Evolutionary conservation across 140 eudicot species (phyloP), one percentile per base, ranked within the genome.

Genomic region (Senecio squalidus): DNA sequence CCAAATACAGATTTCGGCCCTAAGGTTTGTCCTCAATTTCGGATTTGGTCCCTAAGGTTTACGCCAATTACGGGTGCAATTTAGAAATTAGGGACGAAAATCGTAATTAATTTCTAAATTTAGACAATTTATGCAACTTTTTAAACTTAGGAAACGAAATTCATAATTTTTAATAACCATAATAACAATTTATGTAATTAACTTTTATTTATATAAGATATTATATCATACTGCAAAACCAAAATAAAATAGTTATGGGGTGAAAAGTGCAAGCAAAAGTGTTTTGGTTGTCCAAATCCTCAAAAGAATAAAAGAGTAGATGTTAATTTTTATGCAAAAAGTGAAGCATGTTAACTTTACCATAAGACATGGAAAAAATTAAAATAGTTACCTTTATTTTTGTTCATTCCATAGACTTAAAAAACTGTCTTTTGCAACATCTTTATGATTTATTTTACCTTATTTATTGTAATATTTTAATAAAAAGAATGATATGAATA

Each of bases 291-390:
- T 8, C 55, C 77, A 55, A 46, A 71, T 45, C 77, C 77, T 33
- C 55, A 71, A 63, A 71, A 62, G 66, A 55, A 33, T 25, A 62
- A 55, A 34, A 53, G 63, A 46, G 30, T 47, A 22, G 47, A 27
- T 46, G 59, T 63, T 60, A 46, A 24, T 63, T 62, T 63, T 24
- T n/a, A 71, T 63, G 77, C 47, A 63, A 18, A 71, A 34, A 46
- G 72, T 63, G 45, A 60, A 63, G 66, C 61, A 71, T 55, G 60
- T 46, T 27, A 63, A 63, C 71, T 55, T 55, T 63, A 55, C 77
- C 71, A 55, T 54, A 46, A 45, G 55, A 71, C 53, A 63, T 21
- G 77, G 66, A 63, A 55, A 38, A 52, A 30, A 16, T 47, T 21
- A 23, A 43, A 61, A 54, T 55, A 24, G 60, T 55, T 33, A 44